Conservation (phyloP, 2,329 filamentous ascomycete species). For the Penicillium palitans region DNA sequence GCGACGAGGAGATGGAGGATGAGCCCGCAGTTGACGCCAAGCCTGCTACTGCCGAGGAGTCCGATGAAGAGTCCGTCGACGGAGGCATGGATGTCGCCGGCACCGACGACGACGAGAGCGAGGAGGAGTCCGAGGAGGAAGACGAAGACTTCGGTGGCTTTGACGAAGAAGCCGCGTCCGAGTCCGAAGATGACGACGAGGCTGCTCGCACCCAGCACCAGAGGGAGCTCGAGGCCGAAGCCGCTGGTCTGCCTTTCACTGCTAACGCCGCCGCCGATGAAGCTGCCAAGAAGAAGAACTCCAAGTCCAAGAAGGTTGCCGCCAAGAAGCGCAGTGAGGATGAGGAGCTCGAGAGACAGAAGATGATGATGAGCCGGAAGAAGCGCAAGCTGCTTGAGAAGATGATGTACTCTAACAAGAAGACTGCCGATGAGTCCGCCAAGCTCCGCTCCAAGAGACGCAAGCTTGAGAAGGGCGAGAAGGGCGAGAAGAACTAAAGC, state of each 20-base stretch:
- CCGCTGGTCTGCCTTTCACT: constrained; percentile 63
- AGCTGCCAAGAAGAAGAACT: constrained; percentile 67
- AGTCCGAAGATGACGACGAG: constrained; percentile 60
- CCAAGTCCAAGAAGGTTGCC: constrained; percentile 68
- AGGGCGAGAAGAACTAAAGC: constrained; percentile 8
- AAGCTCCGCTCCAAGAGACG: constrained; percentile 85
- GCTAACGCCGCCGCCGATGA: constrained; percentile 54
- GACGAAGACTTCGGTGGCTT: constrained; percentile 53
- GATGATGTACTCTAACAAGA: constrained; percentile 94
- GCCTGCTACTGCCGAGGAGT: constrained; percentile 29
- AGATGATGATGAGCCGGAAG: constrained; percentile 98
- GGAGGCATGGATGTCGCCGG: constrained; percentile 53
- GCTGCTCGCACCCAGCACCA: constrained; percentile 71
- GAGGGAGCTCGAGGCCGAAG: constrained; percentile 88
- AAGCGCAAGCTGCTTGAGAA: constrained; percentile 97
- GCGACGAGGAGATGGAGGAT: constrained; percentile 44
- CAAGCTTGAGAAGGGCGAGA: constrained; percentile 68
- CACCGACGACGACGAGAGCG: constrained; percentile 48
- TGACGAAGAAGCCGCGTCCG: constrained; percentile 50
- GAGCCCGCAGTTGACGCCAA: constrained; percentile 26
- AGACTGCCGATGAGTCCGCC: constrained; percentile 87
- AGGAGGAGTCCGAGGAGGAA: constrained; percentile 48
- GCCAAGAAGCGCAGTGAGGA: constrained; percentile 66
- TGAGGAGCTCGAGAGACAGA: constrained; percentile 86
- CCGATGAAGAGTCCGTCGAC: constrained; percentile 49